A percentile compares a stretch with the other conserved stretches of the same genome.
phyloP scores from a whole-genome alignment of 1,284 basidiomycete species.

The Sphagnurus paluster region DNA sequence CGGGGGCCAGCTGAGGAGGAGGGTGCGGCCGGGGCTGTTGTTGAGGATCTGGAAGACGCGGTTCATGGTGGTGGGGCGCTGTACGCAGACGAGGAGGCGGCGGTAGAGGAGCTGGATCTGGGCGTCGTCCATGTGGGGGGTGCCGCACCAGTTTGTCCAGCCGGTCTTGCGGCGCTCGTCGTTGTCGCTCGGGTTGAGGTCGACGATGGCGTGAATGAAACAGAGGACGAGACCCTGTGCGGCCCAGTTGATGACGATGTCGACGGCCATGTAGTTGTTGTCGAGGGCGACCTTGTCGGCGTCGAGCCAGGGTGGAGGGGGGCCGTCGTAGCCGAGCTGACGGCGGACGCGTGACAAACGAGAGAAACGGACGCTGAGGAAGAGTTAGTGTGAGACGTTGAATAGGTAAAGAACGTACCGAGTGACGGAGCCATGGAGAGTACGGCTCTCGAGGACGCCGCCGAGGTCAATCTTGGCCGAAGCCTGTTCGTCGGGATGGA shows the following conservation, averaged over 20 bases:
- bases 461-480: conserved; percentile 79
- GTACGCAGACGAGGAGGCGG: conserved; percentile 54
- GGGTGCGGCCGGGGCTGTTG: conserved; percentile 52
- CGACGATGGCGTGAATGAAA: conserved; percentile 90
- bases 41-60: conserved; percentile 84
- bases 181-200: conserved; percentile 80
- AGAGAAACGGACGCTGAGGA: conserved; percentile 68
- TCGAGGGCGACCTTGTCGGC: conserved; percentile 73
- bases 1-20: conserved; percentile 88
- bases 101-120: conserved; percentile 61
- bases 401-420: conserved; percentile 51
- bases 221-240: conserved; percentile 89
- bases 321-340: conserved; percentile 61
- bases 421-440: conserved; percentile 92
- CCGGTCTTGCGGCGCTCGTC: conserved; percentile 73
- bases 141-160: conserved; percentile 97
- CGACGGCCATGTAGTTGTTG: conserved; percentile 82
- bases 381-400: conserved; percentile 15
- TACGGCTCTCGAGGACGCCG: conserved; percentile 76
- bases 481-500: conserved; percentile 87
- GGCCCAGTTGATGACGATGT: conserved; percentile 94
- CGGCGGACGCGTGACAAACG: conserved; percentile 71
- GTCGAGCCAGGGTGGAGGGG: conserved; percentile 55
- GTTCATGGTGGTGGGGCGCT: conserved; percentile 47
- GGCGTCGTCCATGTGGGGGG: conserved; percentile 55